Evolutionary conservation across 78 protist species (phyloP), one percentile per base, ranked within the genome.

Genomic region (Trichosphaerium sp.): DNA sequence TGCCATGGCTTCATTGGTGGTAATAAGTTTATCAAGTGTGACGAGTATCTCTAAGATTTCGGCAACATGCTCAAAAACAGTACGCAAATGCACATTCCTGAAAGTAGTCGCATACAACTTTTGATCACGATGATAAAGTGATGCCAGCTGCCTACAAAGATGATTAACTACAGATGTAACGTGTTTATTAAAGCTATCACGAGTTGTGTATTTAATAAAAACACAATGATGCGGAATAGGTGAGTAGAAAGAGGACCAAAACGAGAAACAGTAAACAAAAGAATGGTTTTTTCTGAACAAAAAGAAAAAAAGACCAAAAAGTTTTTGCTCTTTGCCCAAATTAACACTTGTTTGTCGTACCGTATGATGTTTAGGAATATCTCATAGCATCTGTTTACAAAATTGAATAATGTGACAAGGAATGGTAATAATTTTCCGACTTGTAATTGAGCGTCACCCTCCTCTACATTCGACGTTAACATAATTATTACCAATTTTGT

Each of bases 91-190:
- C 12, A 75, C 62, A 52, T 67, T 69, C 58, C 62, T 69, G 65
- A 75, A 64, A 52, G 57, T 67, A 47, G 70, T 71, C 12, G 68
- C 52, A 35, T 42, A 67, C 12, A 74, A 26, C 34, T 26, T 41
- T 21, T 68, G 52, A 49, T 41, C 69, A 11, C 54, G 0, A 39
- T 68, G 54, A 42, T 77, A 74, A 37, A 78, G 65, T 37, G 79
- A 49, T 23, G 89, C 79, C 57, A 84, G 61, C 58, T 84, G 89
- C 39, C n/a, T n/a, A n/a, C n/a, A n/a, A n/a, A n/a, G n/a, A n/a
- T n/a, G n/a, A n/a, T n/a, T n/a, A n/a, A n/a, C n/a, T n/a, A n/a
- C n/a, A n/a, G n/a, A n/a, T n/a, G n/a, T n/a, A n/a, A n/a, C n/a
- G n/a, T n/a, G n/a, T n/a, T n/a, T n/a, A n/a, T n/a, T n/a, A n/a